Evolutionary conservation across 1,139 yeast genomes (phyloP).

Genomic region (Sugiyamaella sp.): DNA sequence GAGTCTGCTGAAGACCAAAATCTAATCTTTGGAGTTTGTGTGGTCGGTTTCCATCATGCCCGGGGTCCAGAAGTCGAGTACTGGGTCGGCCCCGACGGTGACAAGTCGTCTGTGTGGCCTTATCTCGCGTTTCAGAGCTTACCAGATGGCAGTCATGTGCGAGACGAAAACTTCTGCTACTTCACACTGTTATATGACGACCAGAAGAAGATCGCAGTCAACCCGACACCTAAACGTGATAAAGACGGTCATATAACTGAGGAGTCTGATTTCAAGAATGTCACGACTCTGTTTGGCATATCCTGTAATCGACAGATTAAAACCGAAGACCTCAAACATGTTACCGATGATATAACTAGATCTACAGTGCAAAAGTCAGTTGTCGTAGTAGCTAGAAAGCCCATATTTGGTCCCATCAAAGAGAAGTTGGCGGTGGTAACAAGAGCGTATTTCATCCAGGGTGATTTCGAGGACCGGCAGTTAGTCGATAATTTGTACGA

Average conservation of each 20-base stretch:
- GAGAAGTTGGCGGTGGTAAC: slow-evolving; percentile 92
- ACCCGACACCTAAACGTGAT: slow-evolving; percentile 46
- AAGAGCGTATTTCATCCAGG: slow-evolving; percentile 80
- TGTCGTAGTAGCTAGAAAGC: slow-evolving; percentile 84
- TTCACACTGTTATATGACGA: slow-evolving; percentile 84
- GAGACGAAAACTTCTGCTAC: slow-evolving; percentile 90
- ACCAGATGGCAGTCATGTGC: slow-evolving; percentile 93
- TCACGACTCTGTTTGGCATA: slow-evolving; percentile 85
- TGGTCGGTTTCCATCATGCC: slow-evolving; percentile 92
- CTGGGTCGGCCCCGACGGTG: slow-evolving; percentile 73
- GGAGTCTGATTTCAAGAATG: slow-evolving; percentile 47
- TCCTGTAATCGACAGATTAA: slow-evolving; percentile 87
- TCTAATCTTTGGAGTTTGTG: slow-evolving; percentile 76
- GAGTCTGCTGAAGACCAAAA: slow-evolving; percentile 32
- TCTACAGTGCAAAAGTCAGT: slow-evolving; percentile 91
- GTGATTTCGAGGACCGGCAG: slow-evolving; percentile 68
- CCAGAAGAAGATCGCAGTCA: slow-evolving; percentile 50
- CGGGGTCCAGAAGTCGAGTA: slow-evolving; percentile 95
- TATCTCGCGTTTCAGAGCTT: slow-evolving; percentile 90
- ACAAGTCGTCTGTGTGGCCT: slow-evolving; percentile 67
- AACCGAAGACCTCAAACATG: slow-evolving; percentile 59
- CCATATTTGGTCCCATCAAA: slow-evolving; percentile 80
- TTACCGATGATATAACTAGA: slow-evolving; percentile 73
- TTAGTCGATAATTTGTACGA: slow-evolving; percentile 72
- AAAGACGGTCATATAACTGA: slow-evolving; percentile 40